Conservation (phyloP, 306 rosid species). For the Echinosophora koreensis region DNA sequence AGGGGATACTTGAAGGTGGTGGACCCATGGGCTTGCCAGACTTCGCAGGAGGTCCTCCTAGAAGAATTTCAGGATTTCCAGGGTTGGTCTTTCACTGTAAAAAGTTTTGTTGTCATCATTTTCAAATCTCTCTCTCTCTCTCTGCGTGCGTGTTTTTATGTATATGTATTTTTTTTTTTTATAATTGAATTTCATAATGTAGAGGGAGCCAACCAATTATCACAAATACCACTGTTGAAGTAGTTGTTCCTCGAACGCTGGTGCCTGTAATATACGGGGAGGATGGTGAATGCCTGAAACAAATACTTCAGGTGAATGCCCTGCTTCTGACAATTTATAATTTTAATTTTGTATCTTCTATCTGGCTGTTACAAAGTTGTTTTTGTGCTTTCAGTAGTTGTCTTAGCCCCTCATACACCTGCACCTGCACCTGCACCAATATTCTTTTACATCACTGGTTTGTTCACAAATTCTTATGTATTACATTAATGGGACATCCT, state of each 20-base stretch:
- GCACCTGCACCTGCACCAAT: slow-evolving; percentile 9
- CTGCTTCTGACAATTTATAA: slow-evolving; percentile 36
- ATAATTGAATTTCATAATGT: slow-evolving; percentile 37
- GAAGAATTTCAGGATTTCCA: slow-evolving; percentile 72
- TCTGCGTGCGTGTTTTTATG: neutral
- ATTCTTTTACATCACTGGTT: neutral
- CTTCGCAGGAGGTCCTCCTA: slow-evolving; percentile 70
- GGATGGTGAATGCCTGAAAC: slow-evolving; percentile 97
- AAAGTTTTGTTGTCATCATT: slow-evolving; percentile 12
- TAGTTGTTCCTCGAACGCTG: slow-evolving; percentile 79
- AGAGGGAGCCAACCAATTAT: slow-evolving; percentile 84
- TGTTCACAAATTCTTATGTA: slow-evolving; percentile 8
- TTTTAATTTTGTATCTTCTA: slow-evolving; percentile 34
- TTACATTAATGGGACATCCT: slow-evolving; percentile 8
- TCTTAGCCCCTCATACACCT: neutral
- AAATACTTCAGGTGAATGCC: slow-evolving; percentile 81
- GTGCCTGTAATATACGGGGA: slow-evolving; percentile 89
- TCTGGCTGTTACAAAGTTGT: slow-evolving; percentile 7
- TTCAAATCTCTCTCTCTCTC: neutral
- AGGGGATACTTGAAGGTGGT: slow-evolving; percentile 84
- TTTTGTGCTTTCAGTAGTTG: slow-evolving; percentile 32
- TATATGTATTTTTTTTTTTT: neutral
- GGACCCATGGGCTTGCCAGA: slow-evolving; percentile 79
- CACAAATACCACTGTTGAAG: slow-evolving; percentile 91
- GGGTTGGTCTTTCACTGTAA: slow-evolving; percentile 57